A percentile compares a stretch with the other conserved stretches of the same genome.
These are phyloP conservation scores for Mycena polygramma DNA, from an alignment of 768 basidiomycete genomes.

Conservation along the genomic window DNA sequence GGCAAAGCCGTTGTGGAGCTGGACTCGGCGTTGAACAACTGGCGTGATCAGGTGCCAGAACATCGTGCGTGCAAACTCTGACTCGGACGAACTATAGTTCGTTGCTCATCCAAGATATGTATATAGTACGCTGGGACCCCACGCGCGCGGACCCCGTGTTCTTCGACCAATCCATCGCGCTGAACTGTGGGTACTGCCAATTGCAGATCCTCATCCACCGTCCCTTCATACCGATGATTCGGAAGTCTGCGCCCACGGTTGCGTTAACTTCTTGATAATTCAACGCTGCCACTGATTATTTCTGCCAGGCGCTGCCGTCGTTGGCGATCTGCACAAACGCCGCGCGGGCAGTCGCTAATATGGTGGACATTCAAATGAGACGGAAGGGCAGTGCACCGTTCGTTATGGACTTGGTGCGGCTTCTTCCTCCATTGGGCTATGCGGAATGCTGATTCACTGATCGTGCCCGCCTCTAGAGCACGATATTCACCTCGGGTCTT, in stretches of 20 bases:
- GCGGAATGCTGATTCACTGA: not conserved
- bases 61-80: conserved; percentile 55
- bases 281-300: not conserved
- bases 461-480: conserved; percentile 45
- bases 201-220: conserved; percentile 84
- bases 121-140: conserved; percentile 59
- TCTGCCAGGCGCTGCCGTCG: conserved; percentile 19
- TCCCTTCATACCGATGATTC: conserved; percentile 80
- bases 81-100: conserved; percentile 49
- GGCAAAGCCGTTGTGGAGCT: conserved; percentile 77
- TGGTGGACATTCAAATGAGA: conserved; percentile 67
- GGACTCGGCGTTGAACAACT: conserved; percentile 81
- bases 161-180: conserved; percentile 69
- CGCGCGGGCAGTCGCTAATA: conserved; percentile 79
- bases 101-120: not conserved
- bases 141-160: conserved; percentile 52
- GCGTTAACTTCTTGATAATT: too few species aligned
- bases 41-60: conserved; percentile 53
- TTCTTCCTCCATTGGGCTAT: too few species aligned
- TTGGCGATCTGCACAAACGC: conserved; percentile 88
- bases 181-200: conserved; percentile 60
- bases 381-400: conserved; percentile 46
- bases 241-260: conserved; percentile 51
- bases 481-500: conserved; percentile 57
- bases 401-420: not conserved